Conservation (phyloP, 2,329 filamentous ascomycete species). For the Amphichorda felina region DNA sequence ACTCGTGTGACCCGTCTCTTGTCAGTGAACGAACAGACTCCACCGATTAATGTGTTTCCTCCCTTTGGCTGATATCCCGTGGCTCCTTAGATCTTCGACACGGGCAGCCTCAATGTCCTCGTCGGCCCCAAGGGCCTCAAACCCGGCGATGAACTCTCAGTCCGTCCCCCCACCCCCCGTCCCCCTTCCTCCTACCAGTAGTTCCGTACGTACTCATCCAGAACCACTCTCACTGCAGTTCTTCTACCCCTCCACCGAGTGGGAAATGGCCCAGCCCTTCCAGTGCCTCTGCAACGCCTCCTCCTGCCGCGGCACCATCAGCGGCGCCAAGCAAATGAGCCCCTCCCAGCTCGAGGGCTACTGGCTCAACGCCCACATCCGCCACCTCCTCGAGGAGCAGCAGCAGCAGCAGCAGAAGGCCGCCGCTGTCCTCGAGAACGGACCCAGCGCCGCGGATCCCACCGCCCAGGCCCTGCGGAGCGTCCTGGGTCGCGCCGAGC, state of each 20-base stretch:
- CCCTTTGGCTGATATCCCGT: background rate
- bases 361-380: conserved; percentile 53
- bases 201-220: no score
- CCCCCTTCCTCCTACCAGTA: background rate
- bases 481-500: conserved; percentile 32
- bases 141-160: conserved; percentile 46
- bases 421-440: conserved; percentile 9
- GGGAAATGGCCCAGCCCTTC: conserved; percentile 63
- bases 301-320: conserved; percentile 48
- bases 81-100: conserved; percentile 56
- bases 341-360: conserved; percentile 39
- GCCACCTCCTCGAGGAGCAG: conserved; percentile 36
- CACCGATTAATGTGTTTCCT: background rate
- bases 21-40: conserved; percentile 29
- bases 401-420: conserved; percentile 1
- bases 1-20: conserved; percentile 54
- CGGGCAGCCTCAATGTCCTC: conserved; percentile 40
- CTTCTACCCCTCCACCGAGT: conserved; percentile 68
- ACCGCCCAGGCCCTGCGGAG: conserved; percentile 29
- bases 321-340: conserved; percentile 50
- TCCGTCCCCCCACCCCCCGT: conserved; percentile 12
- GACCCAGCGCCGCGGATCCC: conserved; percentile 13
- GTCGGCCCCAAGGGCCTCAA: conserved; percentile 43
- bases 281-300: conserved; percentile 47
- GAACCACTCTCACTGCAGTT: no score